Evolutionary conservation across 1,284 basidiomycete genomes (phyloP), one percentile per base, ranked within the genome.

Genomic region (Cryptococcus sp.): DNA sequence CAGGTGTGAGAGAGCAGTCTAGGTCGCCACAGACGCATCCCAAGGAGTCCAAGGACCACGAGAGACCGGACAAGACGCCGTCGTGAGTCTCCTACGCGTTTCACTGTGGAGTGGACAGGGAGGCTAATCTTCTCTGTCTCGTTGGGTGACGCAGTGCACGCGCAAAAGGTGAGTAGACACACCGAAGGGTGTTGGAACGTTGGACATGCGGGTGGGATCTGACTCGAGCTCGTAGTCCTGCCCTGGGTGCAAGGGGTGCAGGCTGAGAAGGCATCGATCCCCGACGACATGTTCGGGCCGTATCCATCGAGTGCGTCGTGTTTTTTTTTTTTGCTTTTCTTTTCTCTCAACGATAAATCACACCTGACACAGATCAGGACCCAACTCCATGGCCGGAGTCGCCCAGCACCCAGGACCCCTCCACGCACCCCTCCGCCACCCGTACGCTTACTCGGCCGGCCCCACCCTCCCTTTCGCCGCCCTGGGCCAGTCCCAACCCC

Each of bases 201-300:
- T 53, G 59, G 21, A 16, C 24, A 40, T 12, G 7, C 15, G 11
- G 40, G 24, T 38, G 7, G 18, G 15, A n/a, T n/a, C 11, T 20
- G 42, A 37, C 18, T 15, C 13, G 20, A 23, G 33, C 42, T 35
- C 38, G 23, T 52, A 72, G 69, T 72, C 13, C 55, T 74, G 38
- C 71, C 71, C 42, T 73, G 71, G 71, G 70, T 70, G 7, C 47
- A 63, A 42, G 62, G 54, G n/a, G 57, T 68, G 1, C 50, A 63
- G 15, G 54, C 57, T 21, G 55, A 60, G 47, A 62, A 53, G 4
- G 61, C 62, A 20, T 48, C 54, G 3, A 46, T 57, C 7, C 66
- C 68, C 20, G 65, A 65, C 51, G 72, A 72, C n/a, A 70, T 75
- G 68, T 64, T 70, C 53, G 72, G 72, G 2, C 72, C 72, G 0